Percentiles rank a stretch among this genome's conserved stretches.
Evolutionary conservation across 192 early-diverging fungal genomes (phyloP).

Genomic region (Anaeromyces robustus): DNA sequence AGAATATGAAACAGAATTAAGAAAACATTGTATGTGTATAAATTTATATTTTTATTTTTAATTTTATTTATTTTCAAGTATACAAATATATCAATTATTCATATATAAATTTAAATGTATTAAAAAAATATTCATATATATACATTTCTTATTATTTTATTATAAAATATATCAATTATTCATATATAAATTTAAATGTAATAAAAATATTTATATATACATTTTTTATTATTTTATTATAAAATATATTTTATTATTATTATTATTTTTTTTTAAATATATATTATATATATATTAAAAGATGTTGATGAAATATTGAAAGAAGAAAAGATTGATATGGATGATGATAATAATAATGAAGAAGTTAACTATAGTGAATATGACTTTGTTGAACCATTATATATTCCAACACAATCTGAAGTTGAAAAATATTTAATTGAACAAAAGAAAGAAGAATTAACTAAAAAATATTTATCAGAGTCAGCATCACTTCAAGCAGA

Average conservation of each 20-base stretch:
- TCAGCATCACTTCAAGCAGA: background rate
- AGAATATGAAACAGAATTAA: constrained; percentile 54
- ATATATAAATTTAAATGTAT: no score
- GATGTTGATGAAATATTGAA: constrained; percentile 1
- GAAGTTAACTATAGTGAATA: background rate
- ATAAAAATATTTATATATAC: no score
- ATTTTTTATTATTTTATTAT: background rate
- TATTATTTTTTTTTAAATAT: background rate
- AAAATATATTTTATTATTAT: background rate
- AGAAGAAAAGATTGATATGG: background rate
- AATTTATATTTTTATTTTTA: background rate
- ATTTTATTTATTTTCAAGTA: background rate
- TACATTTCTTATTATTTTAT: no score
- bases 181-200: no score
- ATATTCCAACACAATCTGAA: background rate
- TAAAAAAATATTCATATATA: no score
- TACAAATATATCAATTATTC: no score
- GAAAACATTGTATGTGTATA: constrained; percentile 18
- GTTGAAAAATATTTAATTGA: background rate
- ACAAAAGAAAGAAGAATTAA: background rate
- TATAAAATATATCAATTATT: no score
- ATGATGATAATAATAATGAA: background rate
- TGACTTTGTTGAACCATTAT: background rate
- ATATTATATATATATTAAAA: background rate
- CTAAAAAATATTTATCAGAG: background rate